phyloP scores from a whole-genome alignment of 805 yeast species.

The Candida odintsovae region DNA sequence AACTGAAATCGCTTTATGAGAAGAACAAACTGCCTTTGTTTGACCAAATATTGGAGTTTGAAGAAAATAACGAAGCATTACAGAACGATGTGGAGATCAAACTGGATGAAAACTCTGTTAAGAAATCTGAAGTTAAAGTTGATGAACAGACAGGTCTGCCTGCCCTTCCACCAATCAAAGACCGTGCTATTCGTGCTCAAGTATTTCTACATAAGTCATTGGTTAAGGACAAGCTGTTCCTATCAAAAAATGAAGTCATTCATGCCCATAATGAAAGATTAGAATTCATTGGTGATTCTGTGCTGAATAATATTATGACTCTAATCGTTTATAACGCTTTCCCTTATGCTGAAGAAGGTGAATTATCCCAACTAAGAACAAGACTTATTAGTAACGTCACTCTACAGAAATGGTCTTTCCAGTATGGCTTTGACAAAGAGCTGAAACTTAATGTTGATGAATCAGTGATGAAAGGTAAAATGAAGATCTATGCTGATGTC shows the following conservation, averaged over 20 bases:
- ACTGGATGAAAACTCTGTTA: conserved; percentile 24
- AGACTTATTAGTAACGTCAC: conserved; percentile 67
- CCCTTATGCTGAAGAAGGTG: conserved; percentile 77
- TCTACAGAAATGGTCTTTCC: conserved; percentile 60
- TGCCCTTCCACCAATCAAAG: conserved; percentile 57
- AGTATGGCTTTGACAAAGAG: conserved; percentile 59
- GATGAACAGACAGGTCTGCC: conserved; percentile 43
- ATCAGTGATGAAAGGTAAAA: conserved; percentile 43
- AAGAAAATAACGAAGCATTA: conserved; percentile 5
- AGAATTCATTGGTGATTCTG: conserved; percentile 89
- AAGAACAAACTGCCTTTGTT: conserved; percentile 45
- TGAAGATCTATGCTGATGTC: conserved; percentile 78
- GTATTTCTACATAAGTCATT: conserved; percentile 82
- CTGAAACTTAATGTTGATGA: conserved; percentile 47
- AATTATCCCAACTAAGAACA: conserved; percentile 64
- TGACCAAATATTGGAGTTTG: conserved; percentile 46
- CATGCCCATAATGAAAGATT: conserved; percentile 76
- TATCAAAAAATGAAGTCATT: conserved; percentile 52
- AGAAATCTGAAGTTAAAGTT: background rate
- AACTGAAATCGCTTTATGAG: conserved; percentile 48
- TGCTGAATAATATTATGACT: conserved; percentile 69
- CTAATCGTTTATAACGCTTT: conserved; percentile 57
- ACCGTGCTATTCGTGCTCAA: conserved; percentile 52
- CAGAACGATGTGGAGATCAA: conserved; percentile 16
- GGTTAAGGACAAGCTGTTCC: conserved; percentile 49